A percentile compares a stretch with the other conserved stretches of the same genome.
These are phyloP conservation scores for Fusarium longipes DNA, from an alignment of 2,329 filamentous ascomycete species.

Conservation along the genomic window DNA sequence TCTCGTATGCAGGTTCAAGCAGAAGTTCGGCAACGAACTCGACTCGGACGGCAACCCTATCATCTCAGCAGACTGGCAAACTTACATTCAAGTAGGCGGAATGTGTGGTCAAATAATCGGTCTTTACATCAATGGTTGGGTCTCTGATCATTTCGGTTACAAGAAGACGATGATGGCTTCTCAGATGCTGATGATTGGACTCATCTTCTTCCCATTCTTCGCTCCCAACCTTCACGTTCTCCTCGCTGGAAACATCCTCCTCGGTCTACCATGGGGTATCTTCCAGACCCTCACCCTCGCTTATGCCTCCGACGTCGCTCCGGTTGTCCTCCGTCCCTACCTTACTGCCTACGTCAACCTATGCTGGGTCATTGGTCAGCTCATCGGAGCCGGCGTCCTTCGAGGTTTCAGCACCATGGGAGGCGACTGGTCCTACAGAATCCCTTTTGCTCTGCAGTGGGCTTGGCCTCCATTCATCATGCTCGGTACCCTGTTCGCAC, in stretches of 20 bases:
- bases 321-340: constrained; percentile 58
- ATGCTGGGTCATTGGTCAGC: constrained; percentile 62
- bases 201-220: constrained; percentile 63
- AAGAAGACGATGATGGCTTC: constrained; percentile 53
- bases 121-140: constrained; percentile 28
- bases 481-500: constrained; percentile 59
- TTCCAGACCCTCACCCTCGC: constrained; percentile 61
- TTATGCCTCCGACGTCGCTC: constrained; percentile 61
- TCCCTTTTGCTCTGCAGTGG: constrained; percentile 63
- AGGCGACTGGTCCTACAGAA: constrained; percentile 59
- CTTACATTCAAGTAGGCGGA: constrained; percentile 27
- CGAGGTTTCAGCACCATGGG: constrained; percentile 53
- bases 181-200: constrained; percentile 50
- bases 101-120: constrained; percentile 24
- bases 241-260: constrained; percentile 58
- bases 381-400: constrained; percentile 56
- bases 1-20: constrained; percentile 1
- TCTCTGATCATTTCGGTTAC: constrained; percentile 18
- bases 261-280: constrained; percentile 59
- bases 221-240: constrained; percentile 54
- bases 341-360: constrained; percentile 61
- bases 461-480: constrained; percentile 56
- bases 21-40: constrained; percentile 26
- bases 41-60: constrained; percentile 13
- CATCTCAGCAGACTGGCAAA: constrained; percentile 22